phyloP scores from a whole-genome alignment of 2,329 filamentous ascomycete species.

The Ophiostoma quercus region DNA sequence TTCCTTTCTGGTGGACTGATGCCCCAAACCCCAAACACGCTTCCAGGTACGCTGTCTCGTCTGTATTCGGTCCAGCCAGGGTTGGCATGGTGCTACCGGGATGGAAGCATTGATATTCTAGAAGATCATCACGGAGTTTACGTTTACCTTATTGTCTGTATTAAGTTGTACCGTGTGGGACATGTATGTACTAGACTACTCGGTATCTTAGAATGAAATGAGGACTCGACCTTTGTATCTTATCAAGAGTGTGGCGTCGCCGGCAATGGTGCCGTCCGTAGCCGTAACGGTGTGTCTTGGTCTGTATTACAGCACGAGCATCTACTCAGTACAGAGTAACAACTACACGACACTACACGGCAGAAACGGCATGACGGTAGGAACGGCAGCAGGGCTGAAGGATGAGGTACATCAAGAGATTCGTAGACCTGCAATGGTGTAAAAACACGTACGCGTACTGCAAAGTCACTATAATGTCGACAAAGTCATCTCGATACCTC shows the following conservation, averaged over 20 bases:
- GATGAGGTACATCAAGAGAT: not conserved
- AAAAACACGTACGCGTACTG: not conserved
- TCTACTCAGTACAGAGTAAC: no score
- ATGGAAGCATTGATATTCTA: not conserved
- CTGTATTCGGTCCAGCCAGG: not conserved
- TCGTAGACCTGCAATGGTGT: not conserved
- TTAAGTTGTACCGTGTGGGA: no score
- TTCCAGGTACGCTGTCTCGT: not conserved
- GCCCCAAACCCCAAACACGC: not conserved
- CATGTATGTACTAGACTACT: not conserved
- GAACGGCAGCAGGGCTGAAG: constrained; percentile 13
- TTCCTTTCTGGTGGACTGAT: not conserved
- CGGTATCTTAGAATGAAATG: no score
- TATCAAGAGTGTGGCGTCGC: not conserved
- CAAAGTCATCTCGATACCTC: not conserved
- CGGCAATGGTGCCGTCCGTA: not conserved
- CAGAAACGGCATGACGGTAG: not conserved
- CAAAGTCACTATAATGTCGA: not conserved
- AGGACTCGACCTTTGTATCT: no score
- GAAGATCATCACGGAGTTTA: constrained; percentile 6
- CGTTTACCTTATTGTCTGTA: not conserved
- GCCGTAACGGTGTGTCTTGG: not conserved
- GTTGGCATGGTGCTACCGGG: not conserved
- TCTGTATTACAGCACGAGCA: not conserved
- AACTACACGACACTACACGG: no score